Evolutionary conservation across 805 yeast species (phyloP).

Genomic region (Saccharomyces kudriavzevii): DNA sequence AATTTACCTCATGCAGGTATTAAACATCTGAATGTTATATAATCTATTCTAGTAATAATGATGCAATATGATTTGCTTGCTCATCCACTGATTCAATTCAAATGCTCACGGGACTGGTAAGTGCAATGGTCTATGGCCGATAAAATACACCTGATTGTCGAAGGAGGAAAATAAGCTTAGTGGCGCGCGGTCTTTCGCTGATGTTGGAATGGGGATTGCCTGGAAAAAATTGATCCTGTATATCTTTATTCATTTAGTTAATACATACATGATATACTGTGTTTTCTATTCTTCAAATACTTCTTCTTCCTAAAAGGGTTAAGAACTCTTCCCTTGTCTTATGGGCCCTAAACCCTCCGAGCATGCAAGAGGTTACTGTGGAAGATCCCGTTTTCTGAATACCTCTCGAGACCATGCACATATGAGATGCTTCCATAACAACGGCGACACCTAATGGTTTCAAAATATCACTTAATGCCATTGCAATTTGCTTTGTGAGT

Average conservation of each 20-base stretch:
- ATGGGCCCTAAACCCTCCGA: slow-evolving; percentile 92
- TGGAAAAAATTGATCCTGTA: neutral
- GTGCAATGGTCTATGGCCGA: neutral
- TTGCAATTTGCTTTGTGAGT: slow-evolving; percentile 92
- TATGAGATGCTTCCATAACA: slow-evolving; percentile 93
- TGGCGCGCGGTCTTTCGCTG: neutral
- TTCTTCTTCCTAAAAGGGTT: slow-evolving; percentile 60
- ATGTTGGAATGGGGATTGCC: neutral
- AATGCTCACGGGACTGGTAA: neutral
- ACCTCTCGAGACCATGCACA: slow-evolving; percentile 99
- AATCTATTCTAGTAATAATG: neutral
- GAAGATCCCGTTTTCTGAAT: slow-evolving; percentile 91
- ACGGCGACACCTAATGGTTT: slow-evolving; percentile 97
- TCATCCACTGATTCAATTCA: neutral
- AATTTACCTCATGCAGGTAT: slow-evolving; percentile 22
- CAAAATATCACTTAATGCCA: slow-evolving; percentile 84
- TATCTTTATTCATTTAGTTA: neutral
- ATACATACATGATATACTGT: slow-evolving; percentile 2
- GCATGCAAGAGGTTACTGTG: slow-evolving; percentile 93
- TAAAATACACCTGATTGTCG: neutral
- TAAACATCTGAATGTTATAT: slow-evolving; percentile 15
- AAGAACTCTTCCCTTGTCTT: slow-evolving; percentile 95
- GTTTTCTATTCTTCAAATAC: slow-evolving; percentile 7
- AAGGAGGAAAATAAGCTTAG: neutral
- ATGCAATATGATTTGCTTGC: neutral